Percentiles rank a stretch among this genome's conserved stretches.
Evolutionary conservation across 75 land plant genomes (phyloP).

Genomic region (Selaginella moellendorffii): DNA sequence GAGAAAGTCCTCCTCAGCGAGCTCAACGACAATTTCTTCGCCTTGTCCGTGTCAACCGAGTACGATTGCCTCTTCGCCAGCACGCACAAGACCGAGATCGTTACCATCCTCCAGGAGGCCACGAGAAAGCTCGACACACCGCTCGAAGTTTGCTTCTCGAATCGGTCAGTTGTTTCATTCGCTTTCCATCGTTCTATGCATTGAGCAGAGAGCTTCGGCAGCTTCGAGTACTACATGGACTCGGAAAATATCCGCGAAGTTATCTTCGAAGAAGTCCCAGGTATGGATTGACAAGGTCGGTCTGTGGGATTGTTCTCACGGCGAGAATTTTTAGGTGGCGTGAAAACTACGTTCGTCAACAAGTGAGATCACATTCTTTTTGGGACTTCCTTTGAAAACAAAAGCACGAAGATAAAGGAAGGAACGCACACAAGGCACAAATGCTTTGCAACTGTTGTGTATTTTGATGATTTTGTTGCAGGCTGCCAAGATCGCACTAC

Average conservation of each 20-base stretch:
- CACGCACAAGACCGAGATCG: constrained; percentile 78
- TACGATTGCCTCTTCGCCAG: constrained; percentile 89
- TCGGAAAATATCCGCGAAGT: constrained; percentile 57
- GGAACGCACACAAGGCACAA: no score
- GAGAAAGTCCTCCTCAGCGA: constrained; percentile 69
- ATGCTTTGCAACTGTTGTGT: no score
- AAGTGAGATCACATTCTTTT: constrained; percentile 16
- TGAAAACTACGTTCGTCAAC: constrained; percentile 46
- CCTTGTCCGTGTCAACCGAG: constrained; percentile 60
- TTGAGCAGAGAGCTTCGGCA: no score
- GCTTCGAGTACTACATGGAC: constrained; percentile 72
- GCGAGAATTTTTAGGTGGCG: constrained; percentile 34
- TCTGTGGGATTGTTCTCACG: not conserved
- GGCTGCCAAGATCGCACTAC: no score
- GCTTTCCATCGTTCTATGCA: no score
- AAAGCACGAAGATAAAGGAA: no score
- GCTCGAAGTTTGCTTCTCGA: constrained; percentile 51
- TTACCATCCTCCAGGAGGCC: constrained; percentile 58
- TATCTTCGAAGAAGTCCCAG: constrained; percentile 64
- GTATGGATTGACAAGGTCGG: constrained; percentile 23
- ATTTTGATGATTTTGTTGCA: no score
- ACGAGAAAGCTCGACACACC: constrained; percentile 37
- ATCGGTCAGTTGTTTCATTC: constrained; percentile 44
- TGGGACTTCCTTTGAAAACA: no score
- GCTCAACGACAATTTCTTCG: constrained; percentile 75